Percentiles rank a stretch among this genome's conserved stretches.
Conservation (phyloP, 108 stramenopile genomes). For the Cyclotella cryptica region DNA sequence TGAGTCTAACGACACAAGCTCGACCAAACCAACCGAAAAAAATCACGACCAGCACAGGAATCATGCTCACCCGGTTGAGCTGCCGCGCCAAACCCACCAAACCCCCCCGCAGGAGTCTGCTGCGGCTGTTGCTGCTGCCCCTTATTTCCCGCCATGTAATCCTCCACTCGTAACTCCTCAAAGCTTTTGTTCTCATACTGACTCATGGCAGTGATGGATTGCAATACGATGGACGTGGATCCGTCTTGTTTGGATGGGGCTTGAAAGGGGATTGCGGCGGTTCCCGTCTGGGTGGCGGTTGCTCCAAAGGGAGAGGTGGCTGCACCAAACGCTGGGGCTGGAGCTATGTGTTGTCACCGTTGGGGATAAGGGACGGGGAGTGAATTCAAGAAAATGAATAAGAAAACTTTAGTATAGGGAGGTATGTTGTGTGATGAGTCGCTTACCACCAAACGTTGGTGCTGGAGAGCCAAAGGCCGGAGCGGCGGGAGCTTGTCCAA, state of each 20-base stretch:
- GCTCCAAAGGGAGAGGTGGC: constrained; percentile 61
- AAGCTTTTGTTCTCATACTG: constrained; percentile 85
- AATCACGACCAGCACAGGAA: no score
- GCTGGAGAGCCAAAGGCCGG: constrained; percentile 53
- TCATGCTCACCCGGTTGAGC: background rate
- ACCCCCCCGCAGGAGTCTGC: constrained; percentile 25
- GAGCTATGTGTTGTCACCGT: constrained; percentile 1
- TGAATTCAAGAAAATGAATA: background rate
- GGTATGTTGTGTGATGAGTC: background rate
- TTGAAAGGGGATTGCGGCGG: constrained; percentile 58
- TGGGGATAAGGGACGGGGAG: background rate
- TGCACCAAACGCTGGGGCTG: constrained; percentile 57
- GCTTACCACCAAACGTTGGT: constrained; percentile 25
- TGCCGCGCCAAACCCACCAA: constrained; percentile 54
- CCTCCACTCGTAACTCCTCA: constrained; percentile 93
- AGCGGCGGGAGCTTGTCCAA: constrained; percentile 44
- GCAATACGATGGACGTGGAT: constrained; percentile 68
- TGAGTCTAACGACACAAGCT: background rate
- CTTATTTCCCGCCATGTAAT: constrained; percentile 86
- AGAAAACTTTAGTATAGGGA: background rate
- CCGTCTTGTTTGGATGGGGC: constrained; percentile 71
- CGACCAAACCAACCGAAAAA: background rate
- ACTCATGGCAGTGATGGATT: constrained; percentile 89
- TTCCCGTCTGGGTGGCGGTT: constrained; percentile 54
- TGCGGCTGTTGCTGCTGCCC: constrained; percentile 34